Evolutionary conservation across 805 yeast genomes (phyloP).

Genomic region (Yamadazyma scolyti): DNA sequence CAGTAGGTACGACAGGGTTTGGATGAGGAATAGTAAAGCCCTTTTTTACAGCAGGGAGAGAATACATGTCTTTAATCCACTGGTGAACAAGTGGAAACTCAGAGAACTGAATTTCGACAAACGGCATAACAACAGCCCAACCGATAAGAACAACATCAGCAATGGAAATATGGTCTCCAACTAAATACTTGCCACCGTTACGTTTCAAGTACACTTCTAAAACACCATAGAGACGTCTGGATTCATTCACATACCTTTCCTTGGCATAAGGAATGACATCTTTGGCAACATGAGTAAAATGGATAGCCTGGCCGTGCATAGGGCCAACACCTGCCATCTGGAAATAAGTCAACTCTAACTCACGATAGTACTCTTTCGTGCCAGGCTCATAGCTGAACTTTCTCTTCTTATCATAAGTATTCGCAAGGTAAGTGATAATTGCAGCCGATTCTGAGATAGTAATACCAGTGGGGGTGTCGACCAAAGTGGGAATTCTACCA

Average conservation of each 20-base stretch:
- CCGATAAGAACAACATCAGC: constrained; percentile 54
- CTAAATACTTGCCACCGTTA: constrained; percentile 51
- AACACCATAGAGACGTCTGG: constrained; percentile 52
- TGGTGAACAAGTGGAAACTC: constrained; percentile 37
- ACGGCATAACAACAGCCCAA: constrained; percentile 32
- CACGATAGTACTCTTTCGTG: constrained; percentile 46
- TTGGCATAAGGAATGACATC: constrained; percentile 55
- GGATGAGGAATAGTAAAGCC: constrained; percentile 18
- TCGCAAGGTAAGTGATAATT: constrained; percentile 55
- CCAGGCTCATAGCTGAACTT: constrained; percentile 39
- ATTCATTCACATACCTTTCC: constrained; percentile 48
- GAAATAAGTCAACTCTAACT: constrained; percentile 51
- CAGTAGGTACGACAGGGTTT: too few relatives aligned
- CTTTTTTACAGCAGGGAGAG: constrained; percentile 28
- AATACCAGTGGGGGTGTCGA: constrained; percentile 39
- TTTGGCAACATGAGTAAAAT: constrained; percentile 41
- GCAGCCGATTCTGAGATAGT: constrained; percentile 60
- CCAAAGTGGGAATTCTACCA: constrained; percentile 59
- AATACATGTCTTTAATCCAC: constrained; percentile 36
- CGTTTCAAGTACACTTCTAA: constrained; percentile 46
- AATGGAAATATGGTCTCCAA: constrained; percentile 54
- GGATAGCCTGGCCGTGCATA: constrained; percentile 58
- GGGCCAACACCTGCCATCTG: constrained; percentile 60
- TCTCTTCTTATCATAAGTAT: constrained; percentile 54
- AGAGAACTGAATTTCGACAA: constrained; percentile 25